Percentiles rank a stretch among this genome's conserved stretches.
These are phyloP conservation scores for Lolium multiflorum DNA, from an alignment of 176 grass and related monocot genomes.

Conservation along the genomic window DNA sequence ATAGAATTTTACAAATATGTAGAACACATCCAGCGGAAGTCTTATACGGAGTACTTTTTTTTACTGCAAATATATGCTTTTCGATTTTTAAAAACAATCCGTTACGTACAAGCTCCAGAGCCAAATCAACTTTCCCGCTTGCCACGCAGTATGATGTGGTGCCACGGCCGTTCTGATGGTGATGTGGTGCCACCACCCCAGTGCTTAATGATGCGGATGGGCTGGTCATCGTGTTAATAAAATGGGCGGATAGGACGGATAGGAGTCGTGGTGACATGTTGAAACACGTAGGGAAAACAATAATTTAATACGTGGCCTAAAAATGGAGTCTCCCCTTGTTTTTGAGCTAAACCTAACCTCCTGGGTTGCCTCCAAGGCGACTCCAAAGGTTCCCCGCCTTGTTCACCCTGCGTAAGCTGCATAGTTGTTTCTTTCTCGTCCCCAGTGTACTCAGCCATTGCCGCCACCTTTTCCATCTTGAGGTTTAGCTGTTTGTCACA, in stretches of 20 bases:
- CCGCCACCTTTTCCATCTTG: too few relatives aligned
- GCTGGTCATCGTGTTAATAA: background rate
- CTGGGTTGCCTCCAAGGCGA: too few relatives aligned
- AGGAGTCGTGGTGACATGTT: too few relatives aligned
- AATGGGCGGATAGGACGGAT: background rate
- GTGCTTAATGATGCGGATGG: background rate
- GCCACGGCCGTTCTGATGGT: background rate
- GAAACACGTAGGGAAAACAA: too few relatives aligned
- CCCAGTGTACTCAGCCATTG: too few relatives aligned
- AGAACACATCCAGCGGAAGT: background rate
- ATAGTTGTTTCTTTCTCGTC: too few relatives aligned
- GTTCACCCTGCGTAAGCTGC: too few relatives aligned
- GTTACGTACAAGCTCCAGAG: background rate
- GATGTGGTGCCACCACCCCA: too few relatives aligned
- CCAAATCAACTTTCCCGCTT: background rate
- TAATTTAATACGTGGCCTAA: too few relatives aligned
- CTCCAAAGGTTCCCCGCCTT: too few relatives aligned
- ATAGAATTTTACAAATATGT: background rate
- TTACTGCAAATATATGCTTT: background rate
- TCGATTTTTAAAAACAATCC: background rate
- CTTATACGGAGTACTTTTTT: background rate
- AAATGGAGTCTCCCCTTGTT: too few relatives aligned
- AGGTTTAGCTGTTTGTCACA: too few relatives aligned
- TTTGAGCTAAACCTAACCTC: background rate
- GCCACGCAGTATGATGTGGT: background rate